These are phyloP conservation scores for Corymbia citriodora DNA, from an alignment of 441 rosid species.

Conservation along the genomic window DNA sequence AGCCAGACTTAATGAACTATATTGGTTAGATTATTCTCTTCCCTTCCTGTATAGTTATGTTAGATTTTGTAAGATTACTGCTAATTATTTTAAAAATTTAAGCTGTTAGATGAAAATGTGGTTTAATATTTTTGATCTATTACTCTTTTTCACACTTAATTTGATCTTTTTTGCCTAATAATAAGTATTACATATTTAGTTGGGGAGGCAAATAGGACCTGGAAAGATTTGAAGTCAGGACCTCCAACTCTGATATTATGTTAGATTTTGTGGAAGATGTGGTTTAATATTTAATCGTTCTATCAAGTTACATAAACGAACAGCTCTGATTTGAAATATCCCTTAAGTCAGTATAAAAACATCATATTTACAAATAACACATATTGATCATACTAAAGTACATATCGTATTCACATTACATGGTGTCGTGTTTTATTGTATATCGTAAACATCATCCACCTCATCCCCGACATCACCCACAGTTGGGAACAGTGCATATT, in stretches of 20 bases:
- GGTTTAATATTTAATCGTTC: no score
- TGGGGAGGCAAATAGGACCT: no score
- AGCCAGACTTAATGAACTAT: rapidly evolving
- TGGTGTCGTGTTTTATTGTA: not conserved
- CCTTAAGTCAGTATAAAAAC: rapidly evolving
- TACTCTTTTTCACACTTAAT: no score
- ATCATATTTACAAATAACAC: not conserved
- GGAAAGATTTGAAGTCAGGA: no score
- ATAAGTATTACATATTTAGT: no score
- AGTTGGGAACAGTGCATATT: not conserved
- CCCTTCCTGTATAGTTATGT: not conserved
- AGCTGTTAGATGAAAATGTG: no score
- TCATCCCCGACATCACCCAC: not conserved
- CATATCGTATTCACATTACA: not conserved
- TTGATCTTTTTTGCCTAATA: no score
- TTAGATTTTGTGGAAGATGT: no score
- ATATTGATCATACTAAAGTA: not conserved
- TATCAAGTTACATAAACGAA: rapidly evolving
- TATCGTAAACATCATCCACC: not conserved
- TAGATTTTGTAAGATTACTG: no score
- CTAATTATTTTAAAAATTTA: no score
- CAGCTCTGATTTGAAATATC: not conserved
- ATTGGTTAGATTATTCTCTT: not conserved
- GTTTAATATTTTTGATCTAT: no score
- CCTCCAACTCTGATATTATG: no score